These are phyloP conservation scores for Leccinum pallidistipes DNA, from an alignment of 1,284 basidiomycete genomes.

Conservation along the genomic window DNA sequence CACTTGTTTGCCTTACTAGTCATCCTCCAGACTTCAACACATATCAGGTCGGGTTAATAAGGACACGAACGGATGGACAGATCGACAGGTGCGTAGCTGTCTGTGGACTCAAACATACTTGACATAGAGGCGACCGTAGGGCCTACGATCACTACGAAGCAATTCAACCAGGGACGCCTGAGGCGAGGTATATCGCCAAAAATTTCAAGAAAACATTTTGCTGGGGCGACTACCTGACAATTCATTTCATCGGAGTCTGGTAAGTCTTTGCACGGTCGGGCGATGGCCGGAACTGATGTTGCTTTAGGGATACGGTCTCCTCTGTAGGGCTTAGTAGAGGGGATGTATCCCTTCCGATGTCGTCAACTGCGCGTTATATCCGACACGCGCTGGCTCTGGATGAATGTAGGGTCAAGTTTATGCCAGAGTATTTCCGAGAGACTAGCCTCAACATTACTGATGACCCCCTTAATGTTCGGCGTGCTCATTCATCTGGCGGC, in stretches of 20 bases:
- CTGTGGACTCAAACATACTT: background rate
- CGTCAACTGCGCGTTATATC: constrained; percentile 27
- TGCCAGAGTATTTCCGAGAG: constrained; percentile 34
- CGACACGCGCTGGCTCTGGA: constrained; percentile 40
- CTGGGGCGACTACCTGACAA: constrained; percentile 10
- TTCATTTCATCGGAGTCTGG: constrained; percentile 41
- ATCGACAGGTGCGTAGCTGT: constrained; percentile 9
- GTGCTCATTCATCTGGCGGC: background rate
- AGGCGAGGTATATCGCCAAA: background rate
- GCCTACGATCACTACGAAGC: constrained; percentile 37
- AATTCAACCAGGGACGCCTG: background rate
- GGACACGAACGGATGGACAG: constrained; percentile 11
- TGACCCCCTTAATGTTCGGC: background rate
- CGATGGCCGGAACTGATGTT: background rate
- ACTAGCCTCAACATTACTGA: background rate
- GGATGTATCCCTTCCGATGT: constrained; percentile 21
- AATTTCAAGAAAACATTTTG: background rate
- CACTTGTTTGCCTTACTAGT: background rate
- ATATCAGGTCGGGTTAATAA: constrained; percentile 15
- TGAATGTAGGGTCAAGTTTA: constrained; percentile 37
- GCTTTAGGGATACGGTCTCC: constrained; percentile 41
- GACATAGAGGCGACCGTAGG: constrained; percentile 15
- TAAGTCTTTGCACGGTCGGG: background rate
- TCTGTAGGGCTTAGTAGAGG: constrained; percentile 28
- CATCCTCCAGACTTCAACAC: background rate